Evolutionary conservation across 2,329 filamentous ascomycete genomes (phyloP).

Genomic region (Ambrosiella xylebori): DNA sequence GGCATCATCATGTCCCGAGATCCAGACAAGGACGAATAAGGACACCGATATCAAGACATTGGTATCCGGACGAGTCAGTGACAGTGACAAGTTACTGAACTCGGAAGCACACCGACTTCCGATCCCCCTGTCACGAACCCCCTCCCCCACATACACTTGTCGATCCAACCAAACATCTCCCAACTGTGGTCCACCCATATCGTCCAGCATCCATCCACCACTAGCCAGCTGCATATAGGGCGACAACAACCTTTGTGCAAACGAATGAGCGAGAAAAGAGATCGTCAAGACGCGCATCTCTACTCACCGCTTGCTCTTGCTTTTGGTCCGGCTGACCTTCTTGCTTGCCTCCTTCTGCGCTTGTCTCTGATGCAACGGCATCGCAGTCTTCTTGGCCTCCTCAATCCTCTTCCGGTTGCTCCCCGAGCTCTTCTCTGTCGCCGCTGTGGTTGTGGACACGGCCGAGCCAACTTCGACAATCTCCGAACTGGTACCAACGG

Average conservation of each 20-base stretch:
- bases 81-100: background rate
- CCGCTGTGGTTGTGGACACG: background rate
- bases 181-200: too few species aligned
- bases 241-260: background rate
- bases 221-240: background rate
- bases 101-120: background rate
- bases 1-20: too few species aligned
- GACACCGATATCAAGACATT: too few species aligned
- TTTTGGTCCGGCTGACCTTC: conserved; percentile 3
- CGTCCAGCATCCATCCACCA: background rate
- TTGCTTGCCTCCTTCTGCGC: conserved; percentile 8
- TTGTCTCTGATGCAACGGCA: conserved; percentile 10
- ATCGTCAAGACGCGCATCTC: background rate
- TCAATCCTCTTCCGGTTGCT: conserved; percentile 9
- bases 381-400: conserved; percentile 12
- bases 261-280: background rate
- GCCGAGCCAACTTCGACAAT: conserved; percentile 8
- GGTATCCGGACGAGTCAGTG: background rate
- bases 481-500: background rate
- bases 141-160: too few species aligned
- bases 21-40: too few species aligned
- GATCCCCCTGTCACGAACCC: too few species aligned
- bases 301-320: background rate
- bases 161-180: too few species aligned
- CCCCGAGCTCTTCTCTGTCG: background rate